A percentile compares a stretch with the other conserved stretches of the same genome.
These are phyloP conservation scores for Mycena haematopus DNA, from an alignment of 768 basidiomycete genomes.

Conservation along the genomic window DNA sequence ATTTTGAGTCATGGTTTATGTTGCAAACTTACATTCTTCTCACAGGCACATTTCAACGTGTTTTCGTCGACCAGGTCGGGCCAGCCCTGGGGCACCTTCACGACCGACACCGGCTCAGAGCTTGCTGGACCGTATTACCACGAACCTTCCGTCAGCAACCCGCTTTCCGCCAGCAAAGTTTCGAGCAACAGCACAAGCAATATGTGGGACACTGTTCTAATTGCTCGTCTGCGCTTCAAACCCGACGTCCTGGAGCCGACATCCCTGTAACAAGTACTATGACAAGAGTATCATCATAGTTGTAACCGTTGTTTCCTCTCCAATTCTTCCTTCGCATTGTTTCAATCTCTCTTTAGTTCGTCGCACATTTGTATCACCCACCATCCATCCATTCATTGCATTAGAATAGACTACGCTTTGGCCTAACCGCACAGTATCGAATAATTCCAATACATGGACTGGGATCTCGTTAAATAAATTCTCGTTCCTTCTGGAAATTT, in stretches of 20 bases:
- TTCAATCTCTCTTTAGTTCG: conserved; percentile 1
- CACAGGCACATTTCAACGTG: conserved; percentile 73
- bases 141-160: conserved; percentile 43
- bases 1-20: conserved; percentile 7
- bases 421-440: conserved; percentile 7
- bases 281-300: conserved; percentile 6
- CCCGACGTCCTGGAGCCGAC: conserved; percentile 66
- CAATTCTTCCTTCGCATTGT: conserved; percentile 6
- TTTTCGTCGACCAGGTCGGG: conserved; percentile 57
- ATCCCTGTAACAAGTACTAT: conserved; percentile 44
- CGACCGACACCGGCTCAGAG: conserved; percentile 57
- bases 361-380: conserved; percentile 23
- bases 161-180: conserved; percentile 57
- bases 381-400: conserved; percentile 3
- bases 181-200: conserved; percentile 45
- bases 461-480: no score
- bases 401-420: conserved; percentile 17
- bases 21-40: background rate
- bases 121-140: conserved; percentile 55
- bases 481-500: no score
- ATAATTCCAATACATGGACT: background rate
- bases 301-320: background rate
- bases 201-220: conserved; percentile 63
- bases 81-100: conserved; percentile 78
- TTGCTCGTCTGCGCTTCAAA: conserved; percentile 71